Evolutionary conservation across 805 yeast genomes (phyloP), one percentile per base, ranked within the genome.

Genomic region (Jamesozyma jinghongensis): DNA sequence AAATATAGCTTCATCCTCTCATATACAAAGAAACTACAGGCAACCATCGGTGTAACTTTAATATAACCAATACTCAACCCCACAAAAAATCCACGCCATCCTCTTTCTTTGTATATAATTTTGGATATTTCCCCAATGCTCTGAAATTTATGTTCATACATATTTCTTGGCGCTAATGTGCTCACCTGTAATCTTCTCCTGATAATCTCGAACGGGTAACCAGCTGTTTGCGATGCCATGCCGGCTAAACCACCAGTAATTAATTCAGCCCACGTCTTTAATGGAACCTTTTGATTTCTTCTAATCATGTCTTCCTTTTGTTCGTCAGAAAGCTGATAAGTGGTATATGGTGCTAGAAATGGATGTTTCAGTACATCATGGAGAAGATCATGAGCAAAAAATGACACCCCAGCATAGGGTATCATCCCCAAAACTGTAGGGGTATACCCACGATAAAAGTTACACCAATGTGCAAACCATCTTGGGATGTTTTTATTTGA

Each of bases 321-420:
- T 14, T 48, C 51, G 8, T 50, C 53, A 4, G 57, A 43, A 3
- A 59, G 34, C n/a, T 45, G 43, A 7, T 52, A 32, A 11, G 68
- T 79, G 0, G 86, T 73, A 49, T 76, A 74, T 12, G 66, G 63
- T 2, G 79, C 68, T 5, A 88, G 59, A 11, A 55, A 40, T 11
- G 70, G 68, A n/a, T 81, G 69, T 46, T 95, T 69, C 56, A 92
- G 76, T 1, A 88, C 53, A 63, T 92, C 98, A 62, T 90, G 97
- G 43, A 88, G 69, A 42, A 79, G 59, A 65, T 92, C 98, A 62
- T 92, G 97, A 3, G 95, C 84, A 65, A 87, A 84, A 56, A 92
- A 92, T 3, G 96, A 85, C 3, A 90, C 97, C 10, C 98, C 98
- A 1, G 98, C 98, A 59, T 92, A 92, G 1, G 98, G 98, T 18